phyloP scores from a whole-genome alignment of 2,329 filamentous ascomycete genomes.

The Nannizzia gypsea region DNA sequence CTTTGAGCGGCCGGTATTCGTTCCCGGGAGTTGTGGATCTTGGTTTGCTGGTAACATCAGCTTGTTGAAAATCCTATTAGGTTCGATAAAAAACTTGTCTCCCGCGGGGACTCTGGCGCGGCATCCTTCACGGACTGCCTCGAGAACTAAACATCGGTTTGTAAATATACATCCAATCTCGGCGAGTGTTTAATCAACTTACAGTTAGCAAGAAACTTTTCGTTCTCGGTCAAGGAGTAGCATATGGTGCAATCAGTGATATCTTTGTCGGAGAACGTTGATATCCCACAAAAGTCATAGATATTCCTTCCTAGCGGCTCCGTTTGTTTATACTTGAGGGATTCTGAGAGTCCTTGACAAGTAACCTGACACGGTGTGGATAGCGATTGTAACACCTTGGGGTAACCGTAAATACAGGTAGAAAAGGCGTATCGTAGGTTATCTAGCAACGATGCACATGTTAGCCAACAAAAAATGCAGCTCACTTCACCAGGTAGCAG shows the following conservation, averaged over 20 bases:
- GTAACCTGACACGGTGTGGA: conserved; percentile 36
- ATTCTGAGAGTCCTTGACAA: conserved; percentile 25
- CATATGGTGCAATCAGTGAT: conserved; percentile 34
- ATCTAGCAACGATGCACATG: conserved; percentile 21
- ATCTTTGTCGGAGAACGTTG: conserved; percentile 30
- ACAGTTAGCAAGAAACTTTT: conserved; percentile 36
- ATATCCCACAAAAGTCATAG: conserved; percentile 28
- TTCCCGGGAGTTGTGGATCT: conserved; percentile 16
- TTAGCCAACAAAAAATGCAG: conserved; percentile 8
- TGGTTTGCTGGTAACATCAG: conserved; percentile 27
- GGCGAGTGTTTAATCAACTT: background rate
- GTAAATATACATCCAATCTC: background rate
- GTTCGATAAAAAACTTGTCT: conserved; percentile 29
- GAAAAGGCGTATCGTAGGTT: conserved; percentile 36
- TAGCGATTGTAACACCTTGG: conserved; percentile 24
- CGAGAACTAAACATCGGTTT: conserved; percentile 27
- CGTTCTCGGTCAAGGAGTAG: conserved; percentile 32
- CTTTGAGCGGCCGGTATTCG: conserved; percentile 10
- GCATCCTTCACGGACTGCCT: conserved; percentile 37
- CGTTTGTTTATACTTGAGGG: conserved; percentile 23
- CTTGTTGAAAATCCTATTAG: conserved; percentile 32
- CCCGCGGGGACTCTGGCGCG: conserved; percentile 28
- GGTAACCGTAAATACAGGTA: conserved; percentile 34
- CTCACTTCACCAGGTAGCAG: background rate
- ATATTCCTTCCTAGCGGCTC: conserved; percentile 22